Evolutionary conservation across 2,329 filamentous ascomycete genomes (phyloP).

Genomic region (Aspergillus tanneri): DNA sequence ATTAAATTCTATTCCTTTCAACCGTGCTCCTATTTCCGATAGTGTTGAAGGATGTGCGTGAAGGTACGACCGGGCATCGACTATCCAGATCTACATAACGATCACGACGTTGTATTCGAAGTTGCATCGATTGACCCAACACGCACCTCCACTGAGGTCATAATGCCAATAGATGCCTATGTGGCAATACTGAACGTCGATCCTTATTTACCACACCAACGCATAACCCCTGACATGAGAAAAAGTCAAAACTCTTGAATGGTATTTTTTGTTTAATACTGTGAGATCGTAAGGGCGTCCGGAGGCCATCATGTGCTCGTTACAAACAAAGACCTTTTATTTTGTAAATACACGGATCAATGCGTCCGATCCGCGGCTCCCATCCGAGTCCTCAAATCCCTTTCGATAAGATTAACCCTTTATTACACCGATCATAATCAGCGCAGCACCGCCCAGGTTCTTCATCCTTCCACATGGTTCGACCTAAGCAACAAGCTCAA

Average conservation of each 20-base stretch:
- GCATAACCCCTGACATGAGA: no score
- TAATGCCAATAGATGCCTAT: no score
- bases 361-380: slow-evolving; percentile 29
- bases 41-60: no score
- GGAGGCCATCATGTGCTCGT: slow-evolving; percentile 38
- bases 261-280: slow-evolving; percentile 40
- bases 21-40: no score
- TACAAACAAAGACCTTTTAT: slow-evolving; percentile 39
- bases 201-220: no score
- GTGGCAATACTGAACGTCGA: no score
- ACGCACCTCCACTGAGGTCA: no score
- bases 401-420: slow-evolving; percentile 29
- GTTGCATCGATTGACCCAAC: no score
- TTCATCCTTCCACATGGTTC: slow-evolving; percentile 26
- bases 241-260: slow-evolving; percentile 27
- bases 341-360: slow-evolving; percentile 35
- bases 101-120: no score
- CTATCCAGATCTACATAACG: no score
- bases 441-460: slow-evolving; percentile 30
- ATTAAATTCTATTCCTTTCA: no score
- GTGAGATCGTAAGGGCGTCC: slow-evolving; percentile 40
- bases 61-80: no score
- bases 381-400: slow-evolving; percentile 29
- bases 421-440: slow-evolving; percentile 32
- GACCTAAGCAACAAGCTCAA: slow-evolving; percentile 88